Conservation (phyloP, 768 basidiomycete species). For the Fomitopsis pulvina region DNA sequence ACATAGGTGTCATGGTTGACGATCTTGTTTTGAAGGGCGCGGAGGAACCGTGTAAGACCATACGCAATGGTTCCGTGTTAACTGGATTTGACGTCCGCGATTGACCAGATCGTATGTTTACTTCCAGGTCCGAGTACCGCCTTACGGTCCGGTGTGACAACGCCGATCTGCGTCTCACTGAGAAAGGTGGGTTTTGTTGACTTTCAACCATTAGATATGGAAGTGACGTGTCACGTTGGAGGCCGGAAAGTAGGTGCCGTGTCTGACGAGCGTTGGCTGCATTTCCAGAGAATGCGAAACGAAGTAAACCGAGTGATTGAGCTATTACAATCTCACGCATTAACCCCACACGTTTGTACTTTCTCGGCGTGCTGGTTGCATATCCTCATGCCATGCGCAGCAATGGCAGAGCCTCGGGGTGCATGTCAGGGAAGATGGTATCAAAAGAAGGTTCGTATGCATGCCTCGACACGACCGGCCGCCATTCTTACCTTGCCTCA, state of each 20-base stretch:
- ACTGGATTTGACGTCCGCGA: background rate
- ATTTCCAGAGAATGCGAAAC: conserved; percentile 26
- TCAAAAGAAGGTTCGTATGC: conserved; percentile 32
- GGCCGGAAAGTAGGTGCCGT: conserved; percentile 38
- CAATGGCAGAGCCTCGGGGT: conserved; percentile 39
- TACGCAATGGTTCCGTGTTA: background rate
- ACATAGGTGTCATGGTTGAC: conserved; percentile 87
- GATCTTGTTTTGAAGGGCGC: conserved; percentile 85
- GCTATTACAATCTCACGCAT: conserved; percentile 25
- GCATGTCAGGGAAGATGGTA: conserved; percentile 34
- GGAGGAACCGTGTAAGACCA: conserved; percentile 76
- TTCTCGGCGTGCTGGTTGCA: background rate
- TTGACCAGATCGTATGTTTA: conserved; percentile 82
- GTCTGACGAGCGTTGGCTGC: conserved; percentile 36
- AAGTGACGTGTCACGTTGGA: conserved; percentile 14
- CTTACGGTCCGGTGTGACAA: conserved; percentile 87
- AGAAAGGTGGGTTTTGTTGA: conserved; percentile 46
- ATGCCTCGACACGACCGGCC: background rate
- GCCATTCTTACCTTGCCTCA: conserved; percentile 1
- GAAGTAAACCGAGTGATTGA: conserved; percentile 29
- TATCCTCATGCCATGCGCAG: conserved; percentile 21
- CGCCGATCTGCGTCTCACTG: conserved; percentile 77
- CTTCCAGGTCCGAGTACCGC: conserved; percentile 84
- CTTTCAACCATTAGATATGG: no score
- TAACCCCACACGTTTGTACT: conserved; percentile 37